Base-by-base conservation (phyloP, 2,329 filamentous ascomycete species). In the Thielaviopsis musarum region DNA sequence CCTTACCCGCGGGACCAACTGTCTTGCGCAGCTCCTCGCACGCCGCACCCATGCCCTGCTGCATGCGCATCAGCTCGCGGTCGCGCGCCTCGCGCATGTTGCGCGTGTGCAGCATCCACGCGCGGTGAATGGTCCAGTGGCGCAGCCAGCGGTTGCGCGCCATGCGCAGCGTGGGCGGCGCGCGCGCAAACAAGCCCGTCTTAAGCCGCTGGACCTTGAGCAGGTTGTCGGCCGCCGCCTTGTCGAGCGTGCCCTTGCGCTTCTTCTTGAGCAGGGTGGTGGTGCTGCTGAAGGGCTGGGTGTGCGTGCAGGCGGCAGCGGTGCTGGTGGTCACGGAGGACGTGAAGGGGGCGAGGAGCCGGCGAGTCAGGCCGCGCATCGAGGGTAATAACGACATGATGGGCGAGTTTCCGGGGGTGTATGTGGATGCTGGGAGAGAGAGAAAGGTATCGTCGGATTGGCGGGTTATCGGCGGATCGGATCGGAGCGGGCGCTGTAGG, bases 51-150 rank as follows among this genome's bases (percentile, higher is more conserved):
- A 98, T 97, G 68, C 81, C 82, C 68, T 88, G 84, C 73, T 91
- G 90, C 75, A 83, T 79, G 62, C 87, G 78, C 73, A 89, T 82
- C 54, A 96, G 78, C 70, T 91, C 88, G 59, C 77, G 74, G 69
- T 87, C 78, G 57, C 82, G 78, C 41, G 75, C 73, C 64, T 79
- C 75, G 55, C 83, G 83, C 66, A 83, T 78, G 69, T 87, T 80
- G 65, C 84, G 79, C 66, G 84, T 83, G 73, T 85, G 86, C 30
- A 97, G 77, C 67, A 88, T 79, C 89, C 91, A 97, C 22, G 91
- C 91, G 66, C 93, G 90, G 77, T 97, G 91, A 72, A 98, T 97
- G 57, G 93, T 97, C 93, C 93, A 98, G 77, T 98, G 93, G 54
- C 93, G 88, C 64, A 98, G 83, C 72, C 83, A 81, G 60, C 93